A percentile compares a stretch with the other conserved stretches of the same genome.
phyloP scores from a whole-genome alignment of 495 filamentous ascomycete species.

The Apiosordaria backusii region DNA sequence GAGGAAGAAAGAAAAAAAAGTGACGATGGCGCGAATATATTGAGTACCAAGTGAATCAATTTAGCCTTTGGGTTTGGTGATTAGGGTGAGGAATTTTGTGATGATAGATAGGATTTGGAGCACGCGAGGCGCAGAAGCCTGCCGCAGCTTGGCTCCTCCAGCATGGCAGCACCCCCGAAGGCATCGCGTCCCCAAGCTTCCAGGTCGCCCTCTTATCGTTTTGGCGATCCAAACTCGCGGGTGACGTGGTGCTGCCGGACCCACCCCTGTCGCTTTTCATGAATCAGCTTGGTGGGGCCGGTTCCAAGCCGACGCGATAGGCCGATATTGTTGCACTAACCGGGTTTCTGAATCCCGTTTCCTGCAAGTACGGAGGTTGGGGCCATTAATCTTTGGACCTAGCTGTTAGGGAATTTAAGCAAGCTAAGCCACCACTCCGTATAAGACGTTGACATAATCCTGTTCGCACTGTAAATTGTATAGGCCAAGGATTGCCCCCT shows the following conservation, averaged over 20 bases:
- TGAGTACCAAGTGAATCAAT: neutral
- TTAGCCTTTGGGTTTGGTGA: neutral
- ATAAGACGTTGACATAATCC: too few species aligned
- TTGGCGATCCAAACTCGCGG: conserved; percentile 17
- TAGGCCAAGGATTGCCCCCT: too few species aligned
- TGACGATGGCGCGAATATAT: neutral
- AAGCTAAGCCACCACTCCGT: too few species aligned
- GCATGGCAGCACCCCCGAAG: conserved; percentile 17
- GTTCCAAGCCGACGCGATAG: neutral
- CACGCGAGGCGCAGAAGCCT: conserved; percentile 20
- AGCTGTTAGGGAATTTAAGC: too few species aligned
- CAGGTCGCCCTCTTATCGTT: conserved; percentile 16
- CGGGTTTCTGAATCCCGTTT: neutral
- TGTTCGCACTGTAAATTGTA: too few species aligned
- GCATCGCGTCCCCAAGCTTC: conserved; percentile 27
- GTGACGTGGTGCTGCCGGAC: conserved; percentile 15
- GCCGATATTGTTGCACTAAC: neutral
- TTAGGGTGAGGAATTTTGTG: conserved; percentile 15
- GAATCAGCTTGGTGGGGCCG: conserved; percentile 5
- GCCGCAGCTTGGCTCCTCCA: conserved; percentile 21
- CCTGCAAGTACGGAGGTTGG: neutral
- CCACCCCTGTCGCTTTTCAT: neutral
- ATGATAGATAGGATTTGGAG: neutral
- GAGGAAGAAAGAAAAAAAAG: neutral
- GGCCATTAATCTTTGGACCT: too few species aligned